Base-by-base conservation (phyloP, 768 basidiomycete genomes). In the Boletus vermiculosoides region DNA sequence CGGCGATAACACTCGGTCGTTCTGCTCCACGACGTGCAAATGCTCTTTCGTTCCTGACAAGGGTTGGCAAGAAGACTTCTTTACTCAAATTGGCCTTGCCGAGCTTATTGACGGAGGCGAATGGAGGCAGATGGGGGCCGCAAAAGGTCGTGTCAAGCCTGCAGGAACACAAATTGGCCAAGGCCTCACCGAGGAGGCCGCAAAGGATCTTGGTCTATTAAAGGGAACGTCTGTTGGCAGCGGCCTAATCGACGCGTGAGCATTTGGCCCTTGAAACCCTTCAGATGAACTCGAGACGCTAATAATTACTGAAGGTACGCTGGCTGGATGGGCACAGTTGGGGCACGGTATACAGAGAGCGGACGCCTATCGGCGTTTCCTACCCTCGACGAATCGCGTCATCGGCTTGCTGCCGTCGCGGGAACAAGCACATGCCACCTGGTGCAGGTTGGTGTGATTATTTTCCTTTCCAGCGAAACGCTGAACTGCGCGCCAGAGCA, bases 401-500 rank as follows among this genome's bases (percentile, higher is more conserved):
- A 90, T 65, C 80, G 96, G 40, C 77, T 99, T 20, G 96, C 95
- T 4, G 93, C 89, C 45, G 89, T 95, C 54, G 97, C 97, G 28
- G 97, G 97, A 10, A 99, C 96, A 6, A 94, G 91, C 64, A 98
- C 95, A 7, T 98, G 97, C 69, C 92, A 98, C 73, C 80, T 99
- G 45, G 89, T 96, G 1, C 93, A 94, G 78, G 90, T 88, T 52
- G 33, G 73, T 63, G 15, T 56, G 2, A 40, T 28, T 36, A 10
- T 18, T 15, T 10, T 41, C 8, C 15, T 48, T 33, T 45, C 4
- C 7, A 18, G 22, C 36, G 6, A 23, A 13, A 34, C 22, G 33
- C 50, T 62, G 30, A 62, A 28, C 15, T 22, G 18, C 12, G 31
- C 20, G 13, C 47, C n/a, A 94, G 87, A 94, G 89, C 71, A 83